Conservation (phyloP, 2,329 filamentous ascomycete species). For the Calonectria multiphialidica region DNA sequence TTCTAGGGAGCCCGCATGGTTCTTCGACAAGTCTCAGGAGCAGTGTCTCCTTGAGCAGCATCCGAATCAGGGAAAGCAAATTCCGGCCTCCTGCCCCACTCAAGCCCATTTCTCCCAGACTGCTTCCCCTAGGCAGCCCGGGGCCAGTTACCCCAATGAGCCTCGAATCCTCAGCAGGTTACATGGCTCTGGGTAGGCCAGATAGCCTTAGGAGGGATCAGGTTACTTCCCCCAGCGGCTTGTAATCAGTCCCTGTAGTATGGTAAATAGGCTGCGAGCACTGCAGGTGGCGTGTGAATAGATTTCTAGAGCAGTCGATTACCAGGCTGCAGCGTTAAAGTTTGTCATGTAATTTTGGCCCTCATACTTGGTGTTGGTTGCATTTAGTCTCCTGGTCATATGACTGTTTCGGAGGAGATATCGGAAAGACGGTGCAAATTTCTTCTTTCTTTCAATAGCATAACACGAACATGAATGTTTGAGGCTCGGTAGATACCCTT, state of each 20-base stretch:
- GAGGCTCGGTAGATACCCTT: conserved; percentile 24
- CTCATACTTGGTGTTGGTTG: conserved; percentile 4
- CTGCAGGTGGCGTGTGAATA: not conserved
- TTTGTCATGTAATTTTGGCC: not conserved
- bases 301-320: too few species aligned
- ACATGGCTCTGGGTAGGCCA: conserved; percentile 45
- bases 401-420: not conserved
- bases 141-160: conserved; percentile 74
- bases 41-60: conserved; percentile 49
- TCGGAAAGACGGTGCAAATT: not conserved
- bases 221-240: not conserved
- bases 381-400: not conserved
- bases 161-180: conserved; percentile 55
- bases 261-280: not conserved
- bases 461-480: not conserved
- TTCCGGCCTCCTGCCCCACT: conserved; percentile 53
- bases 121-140: conserved; percentile 68
- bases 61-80: conserved; percentile 53
- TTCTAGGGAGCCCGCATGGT: conserved; percentile 47
- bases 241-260: not conserved
- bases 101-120: conserved; percentile 63
- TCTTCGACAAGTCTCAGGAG: conserved; percentile 40
- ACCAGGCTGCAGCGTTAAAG: not conserved
- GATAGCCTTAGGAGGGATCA: not conserved
- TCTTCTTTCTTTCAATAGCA: not conserved